Base-by-base conservation (phyloP, 2,329 filamentous ascomycete genomes). In the Epichloe hybrida region DNA sequence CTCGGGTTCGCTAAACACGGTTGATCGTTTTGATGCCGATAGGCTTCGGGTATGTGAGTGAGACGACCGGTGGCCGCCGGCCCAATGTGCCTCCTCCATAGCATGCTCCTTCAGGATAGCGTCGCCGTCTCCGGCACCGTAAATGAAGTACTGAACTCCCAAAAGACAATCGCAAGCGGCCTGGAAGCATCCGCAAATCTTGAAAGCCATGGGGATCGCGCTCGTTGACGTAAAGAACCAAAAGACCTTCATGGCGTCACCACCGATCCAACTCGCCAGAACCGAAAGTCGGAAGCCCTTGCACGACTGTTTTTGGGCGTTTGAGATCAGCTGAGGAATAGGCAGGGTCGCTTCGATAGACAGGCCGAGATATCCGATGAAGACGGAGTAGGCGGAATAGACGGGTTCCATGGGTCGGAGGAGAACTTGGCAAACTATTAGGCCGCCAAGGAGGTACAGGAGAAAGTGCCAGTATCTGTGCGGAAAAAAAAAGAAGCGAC, bases 241-340 rank as follows among this genome's bases (percentile, higher is more conserved):
- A 61, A 88, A 86, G 76, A 91, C 85, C 74, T 94, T 94, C 82
- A 93, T 88, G 8, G 78, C 73, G 66, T 94, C 87, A 54, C 87
- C 87, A 3, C 84, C 69, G 49, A 94, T 71, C 87, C 87, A 94
- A 64, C 83, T 88, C 31, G 74, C 77, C 52, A 93, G 70, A 4
- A 94, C 82, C 6, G 83, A 88, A 11, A 88, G 62, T 15, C 87
- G 77, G 67, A 94, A 88, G 5, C 87, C 87, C 64, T 81, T 84
- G 71, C 84, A 88, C 2, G 85, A 88, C 53, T 76, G 73, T 4
- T 79, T 75, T 36, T 77, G 76, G 55, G 77, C 72, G 63, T 93
- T 93, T 42, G 84, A 71, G 46, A 87, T 62, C 34, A 93, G 82
- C 66, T 94, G 87, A 1, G 87, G 87, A 11, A 93, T 72, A 3